Evolutionary conservation across 225 moss, liverwort and hornwort genomes (phyloP), one percentile per base, ranked within the genome.

Genomic region (Bryoerythrophyllum caledonicum): DNA sequence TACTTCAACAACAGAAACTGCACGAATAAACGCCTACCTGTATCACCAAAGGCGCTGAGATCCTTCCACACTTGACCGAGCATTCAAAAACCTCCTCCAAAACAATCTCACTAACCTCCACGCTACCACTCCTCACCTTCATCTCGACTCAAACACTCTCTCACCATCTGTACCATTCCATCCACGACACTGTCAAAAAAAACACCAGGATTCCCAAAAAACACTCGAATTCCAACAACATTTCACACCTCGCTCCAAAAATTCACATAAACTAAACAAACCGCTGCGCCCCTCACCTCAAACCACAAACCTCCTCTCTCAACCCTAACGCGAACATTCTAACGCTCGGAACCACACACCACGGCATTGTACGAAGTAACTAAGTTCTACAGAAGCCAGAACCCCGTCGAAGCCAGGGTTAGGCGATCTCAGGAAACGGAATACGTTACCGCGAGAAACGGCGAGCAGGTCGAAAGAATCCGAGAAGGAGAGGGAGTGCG

Each of bases 51-150:
- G 55, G 85, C 80, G 53, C 85, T 81, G 19, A 90, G 74, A 81
- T 91, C 91, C 58, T 90, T 86, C 79, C 85, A 93, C 40, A 83
- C 83, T 21, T 78, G 85, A 76, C 72, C 71, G 27, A 91, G 87
- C 88, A 87, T 89, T 54, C 85, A 76, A 16, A 93, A 41, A 90
- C 88, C 12, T 88, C 85, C 25, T 84, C 80, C 53, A 83, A 93
- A 71, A 83, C 85, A 37, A 83, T 87, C 72, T 91, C 86, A 16
- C 80, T 66, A 64, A 87, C 82, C 85, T 90, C 93, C 63, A 90
- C 83, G 54, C 86, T 79, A 15, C 89, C 83, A 34, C 86, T 87
- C 89, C 93, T 87, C 78, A 91, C 76, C 82, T 91, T 90, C 93
- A 91, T 87, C 82, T 88, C 89, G 63, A 93, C 66, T 81, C 85